phyloP scores from a whole-genome alignment of 2,329 filamentous ascomycete species.

The Penicillium expansum region DNA sequence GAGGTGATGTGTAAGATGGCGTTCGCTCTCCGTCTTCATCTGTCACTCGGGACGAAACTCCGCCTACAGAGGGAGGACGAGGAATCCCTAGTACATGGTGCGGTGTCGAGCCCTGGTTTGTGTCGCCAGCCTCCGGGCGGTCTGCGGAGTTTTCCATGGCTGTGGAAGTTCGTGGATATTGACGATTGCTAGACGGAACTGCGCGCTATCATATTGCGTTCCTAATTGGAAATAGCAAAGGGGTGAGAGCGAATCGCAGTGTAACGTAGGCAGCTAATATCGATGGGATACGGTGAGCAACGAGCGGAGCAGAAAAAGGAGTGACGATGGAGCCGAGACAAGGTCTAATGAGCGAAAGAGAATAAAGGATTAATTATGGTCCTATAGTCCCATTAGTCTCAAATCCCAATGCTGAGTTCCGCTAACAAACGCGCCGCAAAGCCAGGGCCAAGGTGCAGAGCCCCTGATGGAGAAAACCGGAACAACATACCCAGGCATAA shows the following conservation, averaged over 20 bases:
- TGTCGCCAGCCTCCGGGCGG: constrained; percentile 43
- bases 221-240: constrained; percentile 7
- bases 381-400: constrained; percentile 11
- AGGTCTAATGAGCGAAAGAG: constrained; percentile 10
- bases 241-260: constrained; percentile 1
- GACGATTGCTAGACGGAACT: constrained; percentile 11
- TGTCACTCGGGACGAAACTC: constrained; percentile 71
- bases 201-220: constrained; percentile 25
- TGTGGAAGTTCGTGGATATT: constrained; percentile 3
- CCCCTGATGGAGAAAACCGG: constrained; percentile 18
- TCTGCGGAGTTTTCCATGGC: constrained; percentile 27
- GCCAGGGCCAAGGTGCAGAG: constrained; percentile 10
- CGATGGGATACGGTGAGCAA: not conserved
- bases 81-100: constrained; percentile 54
- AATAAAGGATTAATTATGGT: constrained; percentile 5
- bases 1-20: constrained; percentile 43
- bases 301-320: constrained; percentile 9
- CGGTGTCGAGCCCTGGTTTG: constrained; percentile 35
- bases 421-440: constrained; percentile 14
- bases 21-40: constrained; percentile 54
- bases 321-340: constrained; percentile 7
- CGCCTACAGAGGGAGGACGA: constrained; percentile 40
- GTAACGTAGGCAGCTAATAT: constrained; percentile 1
- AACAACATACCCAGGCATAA: constrained; percentile 12
- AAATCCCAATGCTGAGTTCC: not conserved